Base-by-base conservation (phyloP, 2,329 filamentous ascomycete species). In the Fusarium chlamydosporum region DNA sequence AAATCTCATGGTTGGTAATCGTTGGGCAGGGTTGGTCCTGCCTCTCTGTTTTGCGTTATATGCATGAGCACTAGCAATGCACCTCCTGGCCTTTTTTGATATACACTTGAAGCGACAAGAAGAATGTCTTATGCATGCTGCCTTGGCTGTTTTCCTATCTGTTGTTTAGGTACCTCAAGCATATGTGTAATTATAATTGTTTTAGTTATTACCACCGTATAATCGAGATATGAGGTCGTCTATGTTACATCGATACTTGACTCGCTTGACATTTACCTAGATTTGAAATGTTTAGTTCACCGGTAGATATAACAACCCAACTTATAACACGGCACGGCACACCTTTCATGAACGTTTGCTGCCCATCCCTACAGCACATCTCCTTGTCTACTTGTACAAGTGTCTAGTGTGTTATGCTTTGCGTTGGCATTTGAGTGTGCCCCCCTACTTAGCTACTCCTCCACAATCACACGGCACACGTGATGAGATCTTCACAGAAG, bases 401-500 rank as follows among this genome's bases (percentile, higher is more conserved):
- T 59, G 40, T 54, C 47, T 58, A 53, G 40, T 56, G 41, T 35
- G 47, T 51, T 13, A 37, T 35, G 50, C 35, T 41, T 38, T 51
- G 54, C 48, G 54, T 45, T 52, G 55, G 45, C 61, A 56, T 59
- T 55, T 66, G 51, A 45, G 59, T 37, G 48, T 47, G 43, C 46
- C 63, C 70, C 70, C 55, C 59, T 45, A 29, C 29, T 26, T 47
- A n/a, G n/a, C n/a, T n/a, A 47, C 48, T 59, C 57, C 58, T 71
- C 71, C 69, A 70, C 72, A 62, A 34, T 46, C 51, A 43, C 10
- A 35, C 20, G 48, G 16, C 13, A 65, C 70, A 74, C 69, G 70
- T 74, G 72, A 74, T 65, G 58, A 52, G 72, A 74, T 74, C 72
- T 72, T 72, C 72, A 72, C 60, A 65, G 65, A 38, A 65, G 53